Percentiles rank a stretch among this genome's conserved stretches.
phyloP scores from a whole-genome alignment of 257 asterid species.

The Striga asiatica region DNA sequence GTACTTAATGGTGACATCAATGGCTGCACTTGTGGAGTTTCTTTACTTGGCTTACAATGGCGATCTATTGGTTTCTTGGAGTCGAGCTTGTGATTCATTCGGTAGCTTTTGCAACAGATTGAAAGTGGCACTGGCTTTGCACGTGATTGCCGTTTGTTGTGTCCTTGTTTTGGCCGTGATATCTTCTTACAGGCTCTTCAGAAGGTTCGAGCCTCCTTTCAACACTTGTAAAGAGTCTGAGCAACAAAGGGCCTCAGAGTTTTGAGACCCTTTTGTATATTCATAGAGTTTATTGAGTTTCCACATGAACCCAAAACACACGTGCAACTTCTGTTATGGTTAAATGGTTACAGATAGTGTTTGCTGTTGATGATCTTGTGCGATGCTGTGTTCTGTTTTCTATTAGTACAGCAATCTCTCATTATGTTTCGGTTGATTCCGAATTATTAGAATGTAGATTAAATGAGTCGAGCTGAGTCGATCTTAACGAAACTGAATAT shows the following conservation, averaged over 20 bases:
- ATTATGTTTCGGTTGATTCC: too few species aligned
- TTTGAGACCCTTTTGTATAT: too few species aligned
- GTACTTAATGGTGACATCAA: conserved; percentile 75
- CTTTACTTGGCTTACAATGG: conserved; percentile 63
- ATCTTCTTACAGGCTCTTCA: conserved; percentile 65
- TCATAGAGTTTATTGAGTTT: too few species aligned
- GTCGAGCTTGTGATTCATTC: conserved; percentile 73
- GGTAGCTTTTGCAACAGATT: conserved; percentile 58
- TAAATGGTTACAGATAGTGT: too few species aligned
- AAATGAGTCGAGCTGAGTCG: too few species aligned
- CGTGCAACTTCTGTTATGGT: too few species aligned
- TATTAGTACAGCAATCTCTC: too few species aligned
- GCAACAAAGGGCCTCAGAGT: conserved; percentile 23
- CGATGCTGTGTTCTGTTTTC: too few species aligned
- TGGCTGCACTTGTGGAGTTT: conserved; percentile 56
- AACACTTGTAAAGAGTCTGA: conserved; percentile 29
- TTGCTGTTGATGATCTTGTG: too few species aligned
- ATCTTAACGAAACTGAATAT: too few species aligned
- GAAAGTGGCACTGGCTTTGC: conserved; percentile 48
- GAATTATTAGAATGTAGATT: too few species aligned
- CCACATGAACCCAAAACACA: too few species aligned
- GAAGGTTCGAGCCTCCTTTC: conserved; percentile 56
- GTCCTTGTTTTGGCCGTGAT: conserved; percentile 56
- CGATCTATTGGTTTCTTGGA: conserved; percentile 68
- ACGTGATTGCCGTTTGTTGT: conserved; percentile 48